Conservation (phyloP, 73 alveolate genomes). For the Paramecium pentaurelia region DNA sequence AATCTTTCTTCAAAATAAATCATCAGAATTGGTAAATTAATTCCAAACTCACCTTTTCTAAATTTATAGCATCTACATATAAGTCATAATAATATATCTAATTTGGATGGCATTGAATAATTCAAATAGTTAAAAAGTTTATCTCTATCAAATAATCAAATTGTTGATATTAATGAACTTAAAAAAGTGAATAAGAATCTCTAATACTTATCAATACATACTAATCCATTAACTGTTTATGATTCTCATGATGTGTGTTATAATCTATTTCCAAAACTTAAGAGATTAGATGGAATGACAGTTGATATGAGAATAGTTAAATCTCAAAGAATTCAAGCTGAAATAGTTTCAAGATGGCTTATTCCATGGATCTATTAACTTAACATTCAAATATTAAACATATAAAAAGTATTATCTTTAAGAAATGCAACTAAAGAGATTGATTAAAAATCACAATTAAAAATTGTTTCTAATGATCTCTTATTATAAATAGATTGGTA, state of each 20-base stretch:
- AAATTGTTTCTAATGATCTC: background rate
- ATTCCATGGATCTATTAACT: background rate
- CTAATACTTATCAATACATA: background rate
- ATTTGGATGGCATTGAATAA: background rate
- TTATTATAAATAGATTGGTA: background rate
- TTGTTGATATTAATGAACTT: background rate
- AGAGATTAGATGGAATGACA: slow-evolving; percentile 13
- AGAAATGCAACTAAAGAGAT: background rate
- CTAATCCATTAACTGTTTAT: slow-evolving; percentile 11
- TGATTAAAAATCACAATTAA: background rate
- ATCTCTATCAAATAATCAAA: background rate
- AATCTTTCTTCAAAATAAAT: background rate
- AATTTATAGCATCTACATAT: background rate
- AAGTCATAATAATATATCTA: background rate
- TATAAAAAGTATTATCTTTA: background rate
- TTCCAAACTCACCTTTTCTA: background rate
- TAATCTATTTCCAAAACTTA: background rate
- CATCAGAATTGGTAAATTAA: background rate
- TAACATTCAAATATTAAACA: background rate
- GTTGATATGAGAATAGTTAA: background rate
- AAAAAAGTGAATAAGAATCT: background rate
- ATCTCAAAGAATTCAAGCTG: background rate
- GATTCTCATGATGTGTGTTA: background rate
- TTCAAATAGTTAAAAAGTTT: background rate
- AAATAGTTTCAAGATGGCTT: background rate